Base-by-base conservation (phyloP, 2,329 filamentous ascomycete genomes). In the Eurotiales sp. region DNA sequence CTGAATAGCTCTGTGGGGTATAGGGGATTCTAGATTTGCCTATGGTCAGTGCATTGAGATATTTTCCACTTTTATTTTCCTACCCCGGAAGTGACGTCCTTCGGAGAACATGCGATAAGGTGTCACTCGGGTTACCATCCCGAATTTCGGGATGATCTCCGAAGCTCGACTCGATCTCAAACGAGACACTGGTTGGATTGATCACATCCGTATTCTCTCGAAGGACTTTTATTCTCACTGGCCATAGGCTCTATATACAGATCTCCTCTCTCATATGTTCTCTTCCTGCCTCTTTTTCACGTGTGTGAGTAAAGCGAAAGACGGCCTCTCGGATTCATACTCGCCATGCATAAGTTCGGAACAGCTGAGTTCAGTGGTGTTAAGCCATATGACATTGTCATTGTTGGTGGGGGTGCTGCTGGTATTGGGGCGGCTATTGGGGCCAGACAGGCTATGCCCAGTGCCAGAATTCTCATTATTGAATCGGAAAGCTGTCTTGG, bases 391-490 rank as follows among this genome's bases (percentile, higher is more conserved):
- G 42, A 45, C 34, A 12, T 45, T 22, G 22, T 45, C 6, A 22
- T 45, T 22, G 42, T 45, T 45, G 42, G 42, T 10, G 42, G 42
- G 10, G 42, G 42, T n/a, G 42, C 42, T 11, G 42, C 42, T 21
- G 42, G 42, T 8, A 34, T 45, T 34, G 42, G 42, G 5, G 42
- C 42, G 22, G 42, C 42, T 10, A 45, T 45, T 34, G 42, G 42
- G 12, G 42, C 42, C 1, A 45, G 25, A 17, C 42, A 45, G 25
- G 42, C 42, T 12, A 8, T 15, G 11, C 42, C 27, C 3, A 8
- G 22, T 19, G 42, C 42, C 27, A 19, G 27, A 30, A 19, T 45
- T 34, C 42, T 45, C n/a, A 3, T 45, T 22, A 17, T 45, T 30
- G 42, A 45, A 17, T 45, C 42, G 6, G 42, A 45, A 15, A 8